Percentiles rank a stretch among this genome's conserved stretches.
These are phyloP conservation scores for Nicotiana benthamiana DNA, from an alignment of 257 asterid species.

Conservation along the genomic window DNA sequence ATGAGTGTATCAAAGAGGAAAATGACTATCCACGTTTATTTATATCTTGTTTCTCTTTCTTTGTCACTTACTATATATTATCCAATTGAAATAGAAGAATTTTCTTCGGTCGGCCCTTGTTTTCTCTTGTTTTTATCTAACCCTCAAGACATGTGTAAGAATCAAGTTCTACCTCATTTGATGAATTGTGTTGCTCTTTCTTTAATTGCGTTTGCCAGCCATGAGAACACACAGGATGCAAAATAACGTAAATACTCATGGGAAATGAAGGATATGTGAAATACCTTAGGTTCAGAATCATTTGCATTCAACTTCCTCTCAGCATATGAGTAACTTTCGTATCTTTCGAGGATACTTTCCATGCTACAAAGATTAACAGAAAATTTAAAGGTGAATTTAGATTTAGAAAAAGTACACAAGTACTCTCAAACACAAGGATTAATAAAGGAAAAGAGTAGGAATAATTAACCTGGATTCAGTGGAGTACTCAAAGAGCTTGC, in stretches of 20 bases:
- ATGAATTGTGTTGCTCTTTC: not conserved
- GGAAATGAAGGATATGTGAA: not conserved
- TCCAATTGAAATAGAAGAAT: too few relatives aligned
- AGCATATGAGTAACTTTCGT: conserved; percentile 39
- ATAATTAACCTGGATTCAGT: not conserved
- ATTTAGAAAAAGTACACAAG: not conserved
- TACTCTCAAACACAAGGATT: too few relatives aligned
- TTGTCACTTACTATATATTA: too few relatives aligned
- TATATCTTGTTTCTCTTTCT: too few relatives aligned
- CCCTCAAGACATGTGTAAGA: too few relatives aligned
- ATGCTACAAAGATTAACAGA: conserved; percentile 32
- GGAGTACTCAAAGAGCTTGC: conserved; percentile 8
- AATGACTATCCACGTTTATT: too few relatives aligned
- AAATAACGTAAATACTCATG: too few relatives aligned
- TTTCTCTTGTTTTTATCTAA: too few relatives aligned
- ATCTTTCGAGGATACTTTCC: conserved; percentile 52
- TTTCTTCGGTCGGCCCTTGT: too few relatives aligned
- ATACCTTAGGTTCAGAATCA: conserved; percentile 38
- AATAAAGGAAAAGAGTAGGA: not conserved
- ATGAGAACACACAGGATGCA: not conserved
- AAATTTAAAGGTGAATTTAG: too few relatives aligned
- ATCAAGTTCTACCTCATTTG: not conserved
- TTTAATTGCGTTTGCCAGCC: not conserved
- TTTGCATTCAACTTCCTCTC: conserved; percentile 25
- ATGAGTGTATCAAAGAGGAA: too few relatives aligned